phyloP scores from a whole-genome alignment of 2,329 filamentous ascomycete genomes.

The Pseudonectria foliicola region DNA sequence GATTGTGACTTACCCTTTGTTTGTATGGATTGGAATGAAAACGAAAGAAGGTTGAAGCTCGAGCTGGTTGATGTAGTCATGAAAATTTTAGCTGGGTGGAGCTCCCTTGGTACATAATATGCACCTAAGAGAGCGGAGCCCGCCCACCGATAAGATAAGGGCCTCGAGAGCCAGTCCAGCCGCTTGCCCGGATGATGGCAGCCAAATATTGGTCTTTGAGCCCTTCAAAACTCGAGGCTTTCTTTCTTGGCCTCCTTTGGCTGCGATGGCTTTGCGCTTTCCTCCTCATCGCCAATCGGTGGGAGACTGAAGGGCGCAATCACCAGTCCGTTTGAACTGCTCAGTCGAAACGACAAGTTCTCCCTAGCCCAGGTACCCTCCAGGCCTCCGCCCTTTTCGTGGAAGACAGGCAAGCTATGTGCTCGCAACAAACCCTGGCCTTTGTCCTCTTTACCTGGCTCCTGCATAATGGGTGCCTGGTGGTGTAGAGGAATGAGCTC shows the following conservation, averaged over 20 bases:
- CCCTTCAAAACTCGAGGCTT: constrained; percentile 61
- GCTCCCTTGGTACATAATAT: constrained; percentile 6
- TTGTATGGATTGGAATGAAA: constrained; percentile 13
- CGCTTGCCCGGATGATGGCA: no score
- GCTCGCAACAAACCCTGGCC: constrained; percentile 81
- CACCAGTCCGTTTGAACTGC: constrained; percentile 68
- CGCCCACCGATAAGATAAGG: constrained; percentile 7
- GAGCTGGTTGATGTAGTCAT: constrained; percentile 12
- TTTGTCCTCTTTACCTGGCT: constrained; percentile 54
- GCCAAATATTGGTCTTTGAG: background rate
- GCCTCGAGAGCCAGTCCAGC: constrained; percentile 7
- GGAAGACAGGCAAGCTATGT: constrained; percentile 74
- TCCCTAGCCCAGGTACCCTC: constrained; percentile 64
- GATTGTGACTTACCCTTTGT: constrained; percentile 14
- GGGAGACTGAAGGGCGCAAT: constrained; percentile 87
- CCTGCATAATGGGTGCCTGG: constrained; percentile 46
- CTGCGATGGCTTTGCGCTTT: constrained; percentile 29
- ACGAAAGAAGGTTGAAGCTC: constrained; percentile 8
- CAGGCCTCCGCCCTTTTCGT: constrained; percentile 79
- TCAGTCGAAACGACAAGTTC: constrained; percentile 86
- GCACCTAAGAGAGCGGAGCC: constrained; percentile 3
- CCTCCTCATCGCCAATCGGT: constrained; percentile 67
- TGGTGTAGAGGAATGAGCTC: constrained; percentile 68
- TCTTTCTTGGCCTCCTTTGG: constrained; percentile 55
- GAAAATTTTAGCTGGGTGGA: constrained; percentile 17